A percentile compares a stretch with the other conserved stretches of the same genome.
Conservation (phyloP, 768 basidiomycete species). For the Tephrocybe sp. region DNA sequence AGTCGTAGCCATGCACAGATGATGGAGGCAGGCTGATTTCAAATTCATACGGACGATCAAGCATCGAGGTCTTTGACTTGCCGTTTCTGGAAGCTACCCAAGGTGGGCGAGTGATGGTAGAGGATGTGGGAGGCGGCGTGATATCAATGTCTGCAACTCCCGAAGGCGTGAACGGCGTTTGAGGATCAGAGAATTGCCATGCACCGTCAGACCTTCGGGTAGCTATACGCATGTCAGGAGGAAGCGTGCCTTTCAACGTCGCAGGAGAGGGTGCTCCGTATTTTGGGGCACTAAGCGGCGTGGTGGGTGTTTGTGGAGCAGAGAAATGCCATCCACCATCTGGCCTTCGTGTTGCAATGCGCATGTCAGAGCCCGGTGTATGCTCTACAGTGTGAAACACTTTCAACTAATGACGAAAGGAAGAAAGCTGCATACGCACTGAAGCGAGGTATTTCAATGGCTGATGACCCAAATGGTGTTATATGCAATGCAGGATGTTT, state of each 20-base stretch:
- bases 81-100: conserved; percentile 15
- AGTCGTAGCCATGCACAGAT: conserved; percentile 24
- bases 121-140: conserved; percentile 19
- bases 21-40: conserved; percentile 24
- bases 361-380: conserved; percentile 54
- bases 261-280: conserved; percentile 30
- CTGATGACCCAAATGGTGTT: conserved; percentile 37
- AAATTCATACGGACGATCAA: conserved; percentile 18
- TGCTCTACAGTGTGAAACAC: conserved; percentile 33
- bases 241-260: conserved; percentile 8
- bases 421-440: conserved; percentile 27
- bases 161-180: conserved; percentile 36
- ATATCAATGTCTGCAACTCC: conserved; percentile 35
- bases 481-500: conserved; percentile 39
- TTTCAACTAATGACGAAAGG: background rate
- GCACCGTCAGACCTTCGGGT: conserved; percentile 49
- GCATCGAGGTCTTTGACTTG: conserved; percentile 17
- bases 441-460: conserved; percentile 35
- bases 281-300: conserved; percentile 36
- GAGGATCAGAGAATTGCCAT: conserved; percentile 50
- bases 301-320: conserved; percentile 38
- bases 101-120: background rate
- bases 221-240: conserved; percentile 54
- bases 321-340: conserved; percentile 59
- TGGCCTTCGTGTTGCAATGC: conserved; percentile 48